Evolutionary conservation across 202 grass and related monocot genomes (phyloP).

Genomic region (Carex sylvatica): DNA sequence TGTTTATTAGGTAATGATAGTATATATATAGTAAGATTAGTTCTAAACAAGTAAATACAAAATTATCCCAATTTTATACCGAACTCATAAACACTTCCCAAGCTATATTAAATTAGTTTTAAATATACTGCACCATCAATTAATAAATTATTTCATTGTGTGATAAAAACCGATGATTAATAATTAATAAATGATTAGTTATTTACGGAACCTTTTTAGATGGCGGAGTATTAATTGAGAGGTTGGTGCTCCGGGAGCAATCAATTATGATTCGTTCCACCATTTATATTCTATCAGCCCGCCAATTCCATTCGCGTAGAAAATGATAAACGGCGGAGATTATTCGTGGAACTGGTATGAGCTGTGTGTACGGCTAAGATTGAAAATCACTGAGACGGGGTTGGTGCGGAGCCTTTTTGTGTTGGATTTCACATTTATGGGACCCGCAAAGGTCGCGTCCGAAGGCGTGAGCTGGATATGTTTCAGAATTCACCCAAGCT

Average conservation of each 20-base stretch:
- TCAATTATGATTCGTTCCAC: not conserved
- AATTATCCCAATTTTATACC: no score
- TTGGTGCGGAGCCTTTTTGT: slow-evolving; percentile 9
- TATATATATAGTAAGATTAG: no score
- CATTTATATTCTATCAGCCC: slow-evolving; percentile 6
- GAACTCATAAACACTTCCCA: no score
- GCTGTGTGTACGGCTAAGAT: not conserved
- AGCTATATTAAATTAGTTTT: no score
- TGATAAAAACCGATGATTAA: not conserved
- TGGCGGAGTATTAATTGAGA: not conserved
- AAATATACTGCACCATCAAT: no score
- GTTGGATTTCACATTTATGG: not conserved
- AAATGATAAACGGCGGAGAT: not conserved
- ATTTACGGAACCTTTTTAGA: not conserved
- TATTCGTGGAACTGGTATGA: not conserved
- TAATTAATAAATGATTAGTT: not conserved
- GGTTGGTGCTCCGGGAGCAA: not conserved
- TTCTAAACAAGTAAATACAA: no score
- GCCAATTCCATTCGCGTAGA: not conserved
- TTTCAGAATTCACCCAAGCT: not conserved
- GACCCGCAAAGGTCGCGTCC: slow-evolving; percentile 14
- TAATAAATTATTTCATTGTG: not conserved
- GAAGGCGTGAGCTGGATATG: slow-evolving; percentile 6
- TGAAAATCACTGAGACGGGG: not conserved
- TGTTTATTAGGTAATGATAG: no score